Evolutionary conservation across 148 eudicot species (phyloP), one percentile per base, ranked within the genome.

Genomic region (Rheum nobile): DNA sequence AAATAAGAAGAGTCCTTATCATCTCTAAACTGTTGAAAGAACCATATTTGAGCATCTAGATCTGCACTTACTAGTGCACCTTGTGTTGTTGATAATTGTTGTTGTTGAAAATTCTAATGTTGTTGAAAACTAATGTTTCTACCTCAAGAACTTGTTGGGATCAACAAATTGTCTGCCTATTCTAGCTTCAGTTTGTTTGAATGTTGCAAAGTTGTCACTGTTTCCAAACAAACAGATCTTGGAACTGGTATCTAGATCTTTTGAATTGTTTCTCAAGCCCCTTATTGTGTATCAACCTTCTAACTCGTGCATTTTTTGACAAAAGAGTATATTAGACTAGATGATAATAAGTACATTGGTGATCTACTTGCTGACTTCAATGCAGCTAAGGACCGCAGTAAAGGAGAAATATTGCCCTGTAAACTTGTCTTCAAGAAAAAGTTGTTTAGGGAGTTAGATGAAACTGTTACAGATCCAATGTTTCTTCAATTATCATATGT

Each of bases 371-470:
- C 97, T 63, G 99, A 96, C 72, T 96, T 96, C 79, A 96, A 92
- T 80, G 88, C 97, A 67, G 86, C 96, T 55, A 96, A 96, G 81
- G 97, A 96, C 71, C 88, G 97, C 28, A 90, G 90, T 80, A 96
- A 92, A 79, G 99, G 99, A 76, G 99, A 96, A 76, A 88, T 90
- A 55, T 84, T 92, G 82, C 99, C 92, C 74, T 96, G 91, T 82
- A 96, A 96, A 75, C 76, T 96, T 81, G 92, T 87, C 65, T 96
- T 96, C 76, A 92, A 96, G 79, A 91, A 92, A 79, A 96, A 88
- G 87, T 82, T 92, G 50, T 96, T 96, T 79, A 89, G 99, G 67
- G 99, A 96, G 80, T 88, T 96, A 32, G 99, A 96, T 85, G 99
- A 96, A 82, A 87, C 96, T 81, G 88, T 92, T 63, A 82, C 88